Percentiles rank a stretch among this genome's conserved stretches.
Evolutionary conservation across 2,329 filamentous ascomycete species (phyloP).

Genomic region (Penicillium sp.): DNA sequence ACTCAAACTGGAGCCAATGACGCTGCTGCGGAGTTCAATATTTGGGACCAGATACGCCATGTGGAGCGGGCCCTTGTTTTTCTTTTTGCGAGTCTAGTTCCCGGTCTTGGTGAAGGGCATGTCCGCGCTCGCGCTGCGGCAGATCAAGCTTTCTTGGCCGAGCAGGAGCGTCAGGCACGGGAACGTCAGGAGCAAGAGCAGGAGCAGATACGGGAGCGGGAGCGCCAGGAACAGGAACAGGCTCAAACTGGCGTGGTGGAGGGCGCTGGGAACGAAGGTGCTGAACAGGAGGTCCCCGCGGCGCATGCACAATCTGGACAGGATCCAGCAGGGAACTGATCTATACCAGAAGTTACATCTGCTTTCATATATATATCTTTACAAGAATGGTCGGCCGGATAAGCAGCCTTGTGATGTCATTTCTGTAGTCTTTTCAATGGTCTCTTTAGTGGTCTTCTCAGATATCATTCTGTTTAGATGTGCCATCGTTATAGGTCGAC

Average conservation of each 20-base stretch:
- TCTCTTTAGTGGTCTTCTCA: no score
- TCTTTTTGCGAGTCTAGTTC: conserved; percentile 62
- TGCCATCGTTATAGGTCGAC: no score
- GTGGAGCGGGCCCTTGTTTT: conserved; percentile 58
- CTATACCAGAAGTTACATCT: not conserved
- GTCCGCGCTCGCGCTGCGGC: conserved; percentile 56
- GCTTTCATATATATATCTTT: not conserved
- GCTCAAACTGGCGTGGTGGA: not conserved
- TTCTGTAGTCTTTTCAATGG: no score
- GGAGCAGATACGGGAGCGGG: not conserved
- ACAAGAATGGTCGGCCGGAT: no score
- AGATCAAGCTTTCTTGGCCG: conserved; percentile 35
- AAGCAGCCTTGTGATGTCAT: no score
- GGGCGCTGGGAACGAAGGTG: not conserved
- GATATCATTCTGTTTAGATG: no score
- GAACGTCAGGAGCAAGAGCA: conserved; percentile 8
- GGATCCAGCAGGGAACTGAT: not conserved
- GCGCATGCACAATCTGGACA: not conserved
- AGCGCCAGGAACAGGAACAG: not conserved
- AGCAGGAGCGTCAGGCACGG: conserved; percentile 1
- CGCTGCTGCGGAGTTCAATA: not conserved
- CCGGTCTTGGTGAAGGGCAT: conserved; percentile 61
- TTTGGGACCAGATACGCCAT: conserved; percentile 40
- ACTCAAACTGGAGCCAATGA: not conserved
- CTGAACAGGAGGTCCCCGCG: not conserved